phyloP scores from a whole-genome alignment of 139 green algal genomes.

The Picochlorum sp. region DNA sequence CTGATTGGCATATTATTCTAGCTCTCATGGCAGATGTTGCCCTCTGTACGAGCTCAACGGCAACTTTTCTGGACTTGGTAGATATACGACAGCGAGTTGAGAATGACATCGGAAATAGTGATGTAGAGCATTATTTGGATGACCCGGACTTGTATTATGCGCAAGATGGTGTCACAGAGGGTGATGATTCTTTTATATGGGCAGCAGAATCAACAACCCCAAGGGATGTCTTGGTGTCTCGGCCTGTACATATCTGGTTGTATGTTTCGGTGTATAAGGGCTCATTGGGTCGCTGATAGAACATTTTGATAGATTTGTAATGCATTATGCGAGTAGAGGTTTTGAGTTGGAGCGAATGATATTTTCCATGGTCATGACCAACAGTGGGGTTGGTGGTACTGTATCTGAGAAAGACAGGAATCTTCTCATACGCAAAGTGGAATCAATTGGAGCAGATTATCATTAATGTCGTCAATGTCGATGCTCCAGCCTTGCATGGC shows the following conservation, averaged over 20 bases:
- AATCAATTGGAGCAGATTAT: slow-evolving; percentile 11
- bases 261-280: too few relatives aligned
- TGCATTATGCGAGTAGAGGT: slow-evolving; percentile 1
- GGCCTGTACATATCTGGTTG: not conserved
- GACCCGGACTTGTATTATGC: slow-evolving; percentile 1
- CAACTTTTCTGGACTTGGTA: not conserved
- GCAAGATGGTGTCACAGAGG: not conserved
- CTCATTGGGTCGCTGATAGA: too few relatives aligned
- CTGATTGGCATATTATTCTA: too few relatives aligned
- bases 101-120: not conserved
- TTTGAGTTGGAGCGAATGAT: not conserved
- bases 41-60: too few relatives aligned
- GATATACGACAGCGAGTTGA: not conserved
- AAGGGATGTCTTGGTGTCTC: slow-evolving; percentile 1
- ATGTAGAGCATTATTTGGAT: not conserved
- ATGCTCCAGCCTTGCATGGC: not conserved
- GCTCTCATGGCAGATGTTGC: too few relatives aligned
- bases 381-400: slow-evolving; percentile 2
- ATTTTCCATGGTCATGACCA: not conserved
- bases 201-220: not conserved
- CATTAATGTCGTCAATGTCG: slow-evolving; percentile 2
- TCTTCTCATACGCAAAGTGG: not conserved
- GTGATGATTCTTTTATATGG: not conserved
- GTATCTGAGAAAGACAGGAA: not conserved
- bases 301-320: not conserved